A percentile compares a stretch with the other conserved stretches of the same genome.
These are phyloP conservation scores for Fusarium scirpi DNA, from an alignment of 2,329 filamentous ascomycete genomes.

Conservation along the genomic window DNA sequence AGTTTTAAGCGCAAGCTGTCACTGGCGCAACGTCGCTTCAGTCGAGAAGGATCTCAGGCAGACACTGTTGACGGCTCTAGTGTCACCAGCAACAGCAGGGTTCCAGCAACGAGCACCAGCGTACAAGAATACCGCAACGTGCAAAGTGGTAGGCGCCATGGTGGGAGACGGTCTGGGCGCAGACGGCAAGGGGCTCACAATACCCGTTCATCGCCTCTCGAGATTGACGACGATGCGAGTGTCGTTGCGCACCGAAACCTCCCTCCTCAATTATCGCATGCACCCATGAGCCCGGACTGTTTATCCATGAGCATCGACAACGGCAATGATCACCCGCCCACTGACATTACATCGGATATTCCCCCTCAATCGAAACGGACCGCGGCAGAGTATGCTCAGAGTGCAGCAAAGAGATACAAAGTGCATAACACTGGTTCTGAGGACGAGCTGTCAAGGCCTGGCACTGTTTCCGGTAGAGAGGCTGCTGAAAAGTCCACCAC, in stretches of 20 bases:
- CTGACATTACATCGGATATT: constrained; percentile 44
- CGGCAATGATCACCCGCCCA: constrained; percentile 32
- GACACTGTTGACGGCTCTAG: constrained; percentile 38
- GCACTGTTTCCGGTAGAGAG: not conserved
- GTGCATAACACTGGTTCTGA: constrained; percentile 34
- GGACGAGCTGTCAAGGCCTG: constrained; percentile 47
- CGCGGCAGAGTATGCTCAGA: constrained; percentile 14
- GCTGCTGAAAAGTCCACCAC: constrained; percentile 21
- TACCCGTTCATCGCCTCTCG: not conserved
- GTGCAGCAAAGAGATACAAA: constrained; percentile 28
- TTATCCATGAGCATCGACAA: constrained; percentile 14
- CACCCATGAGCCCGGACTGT: constrained; percentile 43
- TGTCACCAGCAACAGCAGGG: constrained; percentile 24
- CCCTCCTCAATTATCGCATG: constrained; percentile 16
- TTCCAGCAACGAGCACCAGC: constrained; percentile 17
- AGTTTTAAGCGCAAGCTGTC: not conserved
- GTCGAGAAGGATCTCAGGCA: constrained; percentile 35
- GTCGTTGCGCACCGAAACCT: constrained; percentile 31
- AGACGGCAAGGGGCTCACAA: constrained; percentile 12
- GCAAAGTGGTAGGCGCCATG: constrained; percentile 10
- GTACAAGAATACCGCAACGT: constrained; percentile 41
- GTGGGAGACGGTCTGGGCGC: constrained; percentile 9
- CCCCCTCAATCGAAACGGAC: constrained; percentile 8
- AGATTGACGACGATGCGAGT: constrained; percentile 25
- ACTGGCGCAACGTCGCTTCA: constrained; percentile 33